Percentiles rank a stretch among this genome's conserved stretches.
Conservation (phyloP, 768 basidiomycete species). For the Phanerochaete carnosa region DNA sequence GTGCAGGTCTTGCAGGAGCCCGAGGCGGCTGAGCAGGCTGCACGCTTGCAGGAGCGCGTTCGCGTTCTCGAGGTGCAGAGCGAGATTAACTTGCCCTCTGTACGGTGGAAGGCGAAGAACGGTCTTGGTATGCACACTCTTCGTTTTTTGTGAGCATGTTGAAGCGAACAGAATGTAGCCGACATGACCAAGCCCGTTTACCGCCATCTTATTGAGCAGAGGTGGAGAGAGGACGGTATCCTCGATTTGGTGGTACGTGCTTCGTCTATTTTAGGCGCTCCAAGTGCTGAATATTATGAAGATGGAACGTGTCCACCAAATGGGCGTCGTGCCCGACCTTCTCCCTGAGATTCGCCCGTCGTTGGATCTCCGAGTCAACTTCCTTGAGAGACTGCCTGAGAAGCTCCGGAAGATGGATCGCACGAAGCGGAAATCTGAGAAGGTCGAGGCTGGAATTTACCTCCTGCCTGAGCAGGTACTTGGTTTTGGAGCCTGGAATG, state of each 20-base stretch:
- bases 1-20: conserved; percentile 21
- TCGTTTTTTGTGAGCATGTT: background rate
- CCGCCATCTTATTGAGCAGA: conserved; percentile 77
- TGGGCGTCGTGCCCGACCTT: conserved; percentile 88
- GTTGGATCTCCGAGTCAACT: conserved; percentile 69
- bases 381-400: conserved; percentile 35
- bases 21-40: conserved; percentile 37
- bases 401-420: conserved; percentile 23
- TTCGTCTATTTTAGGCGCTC: background rate
- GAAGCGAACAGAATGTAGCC: conserved; percentile 33
- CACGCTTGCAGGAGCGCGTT: conserved; percentile 45
- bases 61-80: conserved; percentile 74
- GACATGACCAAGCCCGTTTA: conserved; percentile 69
- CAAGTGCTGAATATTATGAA: conserved; percentile 25
- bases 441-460: conserved; percentile 71
- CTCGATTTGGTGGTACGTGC: conserved; percentile 76
- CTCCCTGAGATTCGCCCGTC: conserved; percentile 68
- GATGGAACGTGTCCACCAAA: conserved; percentile 94
- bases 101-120: conserved; percentile 74
- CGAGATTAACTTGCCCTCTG: conserved; percentile 78
- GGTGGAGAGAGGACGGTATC: conserved; percentile 81
- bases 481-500: conserved; percentile 1
- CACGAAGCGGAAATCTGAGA: conserved; percentile 27
- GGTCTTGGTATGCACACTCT: conserved; percentile 60
- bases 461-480: conserved; percentile 65